Conservation (phyloP, 805 yeast genomes). For the Candida namnaoensis region DNA sequence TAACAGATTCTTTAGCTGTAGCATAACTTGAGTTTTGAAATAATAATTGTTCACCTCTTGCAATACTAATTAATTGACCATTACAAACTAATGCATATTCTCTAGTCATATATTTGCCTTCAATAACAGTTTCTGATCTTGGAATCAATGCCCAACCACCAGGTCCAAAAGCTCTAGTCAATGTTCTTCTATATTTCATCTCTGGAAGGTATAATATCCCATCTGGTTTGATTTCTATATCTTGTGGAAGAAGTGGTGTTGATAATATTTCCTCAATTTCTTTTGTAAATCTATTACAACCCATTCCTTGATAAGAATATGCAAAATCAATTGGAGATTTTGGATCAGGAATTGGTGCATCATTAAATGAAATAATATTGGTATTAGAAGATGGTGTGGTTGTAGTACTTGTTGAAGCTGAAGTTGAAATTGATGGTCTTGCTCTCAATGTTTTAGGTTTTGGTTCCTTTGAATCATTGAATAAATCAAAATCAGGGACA, state of each 20-base stretch:
- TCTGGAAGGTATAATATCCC: constrained; percentile 90
- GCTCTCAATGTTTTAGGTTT: no score
- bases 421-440: no score
- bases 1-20: constrained; percentile 96
- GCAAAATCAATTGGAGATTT: constrained; percentile 56
- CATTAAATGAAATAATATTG: constrained; percentile 5
- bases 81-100: constrained; percentile 85
- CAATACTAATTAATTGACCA: constrained; percentile 83
- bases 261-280: constrained; percentile 52
- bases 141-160: constrained; percentile 99
- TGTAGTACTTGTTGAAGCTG: no score
- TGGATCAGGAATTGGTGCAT: constrained; percentile 7
- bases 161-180: constrained; percentile 92
- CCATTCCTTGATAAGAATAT: constrained; percentile 79
- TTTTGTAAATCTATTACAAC: constrained; percentile 63
- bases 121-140: constrained; percentile 73
- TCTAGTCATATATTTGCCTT: constrained; percentile 69
- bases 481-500: no score
- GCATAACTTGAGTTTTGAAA: constrained; percentile 82
- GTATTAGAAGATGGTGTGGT: constrained; percentile 1
- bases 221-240: constrained; percentile 93
- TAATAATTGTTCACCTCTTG: constrained; percentile 94
- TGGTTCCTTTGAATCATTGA: no score
- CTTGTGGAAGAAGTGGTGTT: constrained; percentile 55
- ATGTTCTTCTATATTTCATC: constrained; percentile 84